Conservation (phyloP, 805 yeast genomes). For the Candida sanyiensis region DNA sequence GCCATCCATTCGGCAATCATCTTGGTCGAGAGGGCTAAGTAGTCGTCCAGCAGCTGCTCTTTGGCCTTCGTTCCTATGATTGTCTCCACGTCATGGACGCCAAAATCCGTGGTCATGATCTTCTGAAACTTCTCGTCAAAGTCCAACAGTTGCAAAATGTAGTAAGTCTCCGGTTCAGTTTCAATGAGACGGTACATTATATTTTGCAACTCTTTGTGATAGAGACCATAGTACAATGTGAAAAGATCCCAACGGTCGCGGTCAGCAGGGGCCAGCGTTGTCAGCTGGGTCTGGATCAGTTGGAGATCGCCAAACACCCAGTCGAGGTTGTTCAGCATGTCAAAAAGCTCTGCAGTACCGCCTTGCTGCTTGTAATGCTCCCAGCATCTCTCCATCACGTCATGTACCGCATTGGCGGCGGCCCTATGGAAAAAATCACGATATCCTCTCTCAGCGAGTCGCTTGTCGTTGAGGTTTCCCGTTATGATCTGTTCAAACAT, state of each 20-base stretch:
- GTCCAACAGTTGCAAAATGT: constrained; percentile 66
- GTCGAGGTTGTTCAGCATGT: constrained; percentile 61
- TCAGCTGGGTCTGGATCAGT: constrained; percentile 55
- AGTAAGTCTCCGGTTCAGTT: constrained; percentile 73
- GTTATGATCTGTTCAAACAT: constrained; percentile 35
- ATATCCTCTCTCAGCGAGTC: constrained; percentile 50
- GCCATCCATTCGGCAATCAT: constrained; percentile 85
- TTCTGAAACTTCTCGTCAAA: constrained; percentile 66
- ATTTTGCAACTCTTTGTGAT: constrained; percentile 59
- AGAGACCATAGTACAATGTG: constrained; percentile 52
- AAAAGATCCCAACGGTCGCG: constrained; percentile 76
- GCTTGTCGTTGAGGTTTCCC: constrained; percentile 31
- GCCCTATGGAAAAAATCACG: constrained; percentile 53
- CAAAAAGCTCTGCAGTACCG: constrained; percentile 34
- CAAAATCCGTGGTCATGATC: constrained; percentile 45
- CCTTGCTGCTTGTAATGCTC: constrained; percentile 44
- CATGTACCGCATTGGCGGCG: constrained; percentile 53
- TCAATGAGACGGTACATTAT: constrained; percentile 60
- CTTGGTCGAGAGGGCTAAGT: constrained; percentile 58
- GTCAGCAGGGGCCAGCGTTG: constrained; percentile 55
- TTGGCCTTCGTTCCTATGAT: constrained; percentile 68
- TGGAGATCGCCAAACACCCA: constrained; percentile 82
- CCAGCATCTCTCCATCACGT: constrained; percentile 62
- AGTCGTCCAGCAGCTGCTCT: constrained; percentile 70
- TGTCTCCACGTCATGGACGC: constrained; percentile 46